Evolutionary conservation across 192 early-diverging fungal species (phyloP).

Genomic region (Chytriomyces sp.): DNA sequence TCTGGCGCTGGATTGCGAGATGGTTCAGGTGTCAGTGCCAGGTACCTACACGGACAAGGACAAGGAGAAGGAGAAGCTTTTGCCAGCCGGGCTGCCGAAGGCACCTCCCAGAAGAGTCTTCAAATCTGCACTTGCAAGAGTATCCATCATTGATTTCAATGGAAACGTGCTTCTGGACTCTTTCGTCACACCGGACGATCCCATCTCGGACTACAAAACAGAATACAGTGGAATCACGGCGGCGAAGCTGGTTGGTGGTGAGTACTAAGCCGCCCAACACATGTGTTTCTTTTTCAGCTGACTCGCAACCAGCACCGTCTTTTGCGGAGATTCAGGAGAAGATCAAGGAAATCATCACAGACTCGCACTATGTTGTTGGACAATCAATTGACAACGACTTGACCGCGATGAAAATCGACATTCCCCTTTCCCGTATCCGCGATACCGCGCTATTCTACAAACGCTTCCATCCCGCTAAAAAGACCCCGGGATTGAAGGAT

Average conservation of each 20-base stretch:
- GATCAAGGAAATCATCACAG: conserved; percentile 62
- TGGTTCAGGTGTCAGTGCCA: conserved; percentile 26
- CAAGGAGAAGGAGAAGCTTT: background rate
- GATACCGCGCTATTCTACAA: conserved; percentile 76
- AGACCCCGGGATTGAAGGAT: conserved; percentile 71
- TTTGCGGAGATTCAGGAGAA: conserved; percentile 10
- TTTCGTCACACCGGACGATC: conserved; percentile 76
- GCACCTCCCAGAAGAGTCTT: conserved; percentile 56
- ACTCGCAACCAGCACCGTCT: conserved; percentile 26
- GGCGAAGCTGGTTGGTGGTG: conserved; percentile 59
- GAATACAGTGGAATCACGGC: conserved; percentile 82
- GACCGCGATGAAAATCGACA: conserved; percentile 41
- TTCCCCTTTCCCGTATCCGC: conserved; percentile 69
- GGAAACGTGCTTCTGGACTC: conserved; percentile 80
- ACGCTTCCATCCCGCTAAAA: conserved; percentile 68
- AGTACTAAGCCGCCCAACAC: background rate
- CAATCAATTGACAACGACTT: conserved; percentile 87
- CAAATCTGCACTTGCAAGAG: conserved; percentile 80
- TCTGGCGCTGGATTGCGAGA: conserved; percentile 37
- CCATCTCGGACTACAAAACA: conserved; percentile 87
- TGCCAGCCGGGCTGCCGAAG: background rate
- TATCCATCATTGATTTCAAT: conserved; percentile 84
- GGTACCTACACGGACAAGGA: background rate
- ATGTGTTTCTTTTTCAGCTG: background rate
- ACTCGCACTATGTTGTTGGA: conserved; percentile 80